Evolutionary conservation across 2,329 filamentous ascomycete genomes (phyloP).

Genomic region (Paecilomyces sp.): DNA sequence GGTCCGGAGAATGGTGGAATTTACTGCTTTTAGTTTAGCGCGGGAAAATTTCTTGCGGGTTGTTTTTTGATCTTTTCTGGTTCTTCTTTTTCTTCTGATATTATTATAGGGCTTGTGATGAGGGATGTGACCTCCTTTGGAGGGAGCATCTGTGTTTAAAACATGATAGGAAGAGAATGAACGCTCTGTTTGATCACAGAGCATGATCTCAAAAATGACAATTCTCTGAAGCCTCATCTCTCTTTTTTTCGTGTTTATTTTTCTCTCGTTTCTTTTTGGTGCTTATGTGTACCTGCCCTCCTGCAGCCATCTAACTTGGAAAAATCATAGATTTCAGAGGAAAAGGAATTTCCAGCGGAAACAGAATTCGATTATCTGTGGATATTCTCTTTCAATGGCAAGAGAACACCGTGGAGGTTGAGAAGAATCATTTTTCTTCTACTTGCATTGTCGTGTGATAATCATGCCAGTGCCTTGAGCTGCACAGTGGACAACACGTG

Average conservation of each 20-base stretch:
- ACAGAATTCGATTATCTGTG: background rate
- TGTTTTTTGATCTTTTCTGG: constrained; percentile 5
- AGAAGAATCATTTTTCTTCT: too few species aligned
- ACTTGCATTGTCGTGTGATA: too few species aligned
- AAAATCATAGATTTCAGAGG: background rate
- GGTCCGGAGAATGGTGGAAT: background rate
- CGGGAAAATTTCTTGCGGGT: constrained; percentile 7
- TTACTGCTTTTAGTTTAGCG: constrained; percentile 7
- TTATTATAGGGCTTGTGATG: constrained; percentile 34
- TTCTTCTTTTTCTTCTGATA: constrained; percentile 12
- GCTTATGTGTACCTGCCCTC: background rate
- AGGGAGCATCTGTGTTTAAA: constrained; percentile 15
- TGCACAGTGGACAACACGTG: background rate
- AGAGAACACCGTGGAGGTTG: too few species aligned
- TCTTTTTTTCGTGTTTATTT: background rate
- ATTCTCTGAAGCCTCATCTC: constrained; percentile 32
- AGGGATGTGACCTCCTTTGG: constrained; percentile 23
- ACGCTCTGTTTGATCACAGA: constrained; percentile 21
- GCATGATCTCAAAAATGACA: constrained; percentile 33
- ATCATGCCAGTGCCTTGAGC: too few species aligned
- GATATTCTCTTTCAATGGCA: too few species aligned
- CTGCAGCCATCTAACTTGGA: background rate
- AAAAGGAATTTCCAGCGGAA: background rate
- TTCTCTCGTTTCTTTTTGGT: background rate
- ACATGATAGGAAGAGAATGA: constrained; percentile 46